Percentiles rank a stretch among this genome's conserved stretches.
Conservation (phyloP, 768 basidiomycete species). For the Myochromella boudieri region DNA sequence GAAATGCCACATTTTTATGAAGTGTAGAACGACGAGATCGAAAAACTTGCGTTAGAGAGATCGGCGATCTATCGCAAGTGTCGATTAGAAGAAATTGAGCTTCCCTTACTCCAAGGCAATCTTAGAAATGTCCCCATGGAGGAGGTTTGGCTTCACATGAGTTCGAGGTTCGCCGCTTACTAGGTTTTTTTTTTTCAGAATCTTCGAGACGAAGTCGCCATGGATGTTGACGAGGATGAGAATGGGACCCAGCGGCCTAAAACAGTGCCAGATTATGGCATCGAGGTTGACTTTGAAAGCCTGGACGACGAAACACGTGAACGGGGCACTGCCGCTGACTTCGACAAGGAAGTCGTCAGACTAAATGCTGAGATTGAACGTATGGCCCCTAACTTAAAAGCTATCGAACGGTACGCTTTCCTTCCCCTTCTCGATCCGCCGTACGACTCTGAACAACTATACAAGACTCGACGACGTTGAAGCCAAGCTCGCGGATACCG, state of each 20-base stretch:
- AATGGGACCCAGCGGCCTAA: conserved; percentile 74
- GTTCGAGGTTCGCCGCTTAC: conserved; percentile 5
- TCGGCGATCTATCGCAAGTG: conserved; percentile 89
- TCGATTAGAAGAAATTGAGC: conserved; percentile 85
- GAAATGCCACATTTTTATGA: neutral
- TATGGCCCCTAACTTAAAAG: conserved; percentile 97
- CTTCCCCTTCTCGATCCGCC: neutral
- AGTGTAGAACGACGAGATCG: conserved; percentile 72
- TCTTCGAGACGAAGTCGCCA: conserved; percentile 80
- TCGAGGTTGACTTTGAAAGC: conserved; percentile 82
- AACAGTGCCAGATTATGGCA: conserved; percentile 77
- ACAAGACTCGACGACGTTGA: conserved; percentile 85
- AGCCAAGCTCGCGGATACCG: conserved; percentile 81
- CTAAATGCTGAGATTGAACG: conserved; percentile 80
- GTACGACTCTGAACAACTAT: neutral
- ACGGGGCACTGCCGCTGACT: conserved; percentile 65
- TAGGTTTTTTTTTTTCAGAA: conserved; percentile 51
- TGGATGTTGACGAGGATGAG: conserved; percentile 92
- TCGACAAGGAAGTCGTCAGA: conserved; percentile 73
- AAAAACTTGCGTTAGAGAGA: conserved; percentile 81
- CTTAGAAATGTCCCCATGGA: conserved; percentile 92
- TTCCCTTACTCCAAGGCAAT: conserved; percentile 76
- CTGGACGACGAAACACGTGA: conserved; percentile 76
- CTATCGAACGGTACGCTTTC: conserved; percentile 73
- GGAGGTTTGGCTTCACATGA: conserved; percentile 55